Evolutionary conservation across 2,329 filamentous ascomycete genomes (phyloP).

Genomic region (Dryadomyces quercivorus): DNA sequence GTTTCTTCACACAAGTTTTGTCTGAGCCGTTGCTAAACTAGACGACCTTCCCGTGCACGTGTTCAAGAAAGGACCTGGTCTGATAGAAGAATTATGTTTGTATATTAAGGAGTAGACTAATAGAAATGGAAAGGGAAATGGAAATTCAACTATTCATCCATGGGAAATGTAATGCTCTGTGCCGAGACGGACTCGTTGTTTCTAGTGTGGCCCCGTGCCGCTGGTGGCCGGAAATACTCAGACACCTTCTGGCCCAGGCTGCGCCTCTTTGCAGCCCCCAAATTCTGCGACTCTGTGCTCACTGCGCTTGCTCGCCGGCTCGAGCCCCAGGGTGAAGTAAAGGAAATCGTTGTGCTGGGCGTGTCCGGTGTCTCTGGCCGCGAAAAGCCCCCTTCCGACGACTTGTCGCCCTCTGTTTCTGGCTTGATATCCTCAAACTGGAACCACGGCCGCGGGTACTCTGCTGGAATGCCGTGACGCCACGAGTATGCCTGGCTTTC

Average conservation of each 20-base stretch:
- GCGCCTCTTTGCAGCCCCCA: background rate
- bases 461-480: background rate
- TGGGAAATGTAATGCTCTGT: background rate
- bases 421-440: background rate
- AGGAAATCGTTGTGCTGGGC: too few relatives aligned
- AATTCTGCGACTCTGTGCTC: background rate
- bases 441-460: background rate
- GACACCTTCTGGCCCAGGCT: background rate
- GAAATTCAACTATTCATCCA: background rate
- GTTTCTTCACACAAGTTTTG: too few relatives aligned
- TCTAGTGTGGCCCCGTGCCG: background rate
- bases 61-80: too few relatives aligned
- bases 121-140: too few relatives aligned
- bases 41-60: too few relatives aligned
- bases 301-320: background rate
- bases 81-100: too few relatives aligned
- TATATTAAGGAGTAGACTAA: too few relatives aligned
- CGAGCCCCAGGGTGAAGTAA: background rate
- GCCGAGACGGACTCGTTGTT: background rate
- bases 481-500: background rate
- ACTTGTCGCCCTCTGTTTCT: background rate
- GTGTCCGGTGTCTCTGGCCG: too few relatives aligned
- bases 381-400: background rate
- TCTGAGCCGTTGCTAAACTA: too few relatives aligned
- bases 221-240: constrained; percentile 1